Evolutionary conservation across 352 stramenopile genomes (phyloP).

Genomic region (Phytophthora idaei): DNA sequence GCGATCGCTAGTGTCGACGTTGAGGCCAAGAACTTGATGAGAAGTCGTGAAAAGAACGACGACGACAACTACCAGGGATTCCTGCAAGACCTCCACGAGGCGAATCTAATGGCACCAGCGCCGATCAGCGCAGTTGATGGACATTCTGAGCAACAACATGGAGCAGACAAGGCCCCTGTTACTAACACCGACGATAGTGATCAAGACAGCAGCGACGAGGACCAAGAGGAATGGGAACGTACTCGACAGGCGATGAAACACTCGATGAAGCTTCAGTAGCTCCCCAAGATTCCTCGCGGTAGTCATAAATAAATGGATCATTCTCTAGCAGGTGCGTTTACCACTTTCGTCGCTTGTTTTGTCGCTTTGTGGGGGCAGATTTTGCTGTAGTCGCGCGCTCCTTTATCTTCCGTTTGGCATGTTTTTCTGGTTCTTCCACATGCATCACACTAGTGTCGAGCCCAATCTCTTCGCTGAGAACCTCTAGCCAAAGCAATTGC

Average conservation of each 20-base stretch:
- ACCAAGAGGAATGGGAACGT: conserved; percentile 46
- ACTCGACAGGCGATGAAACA: conserved; percentile 39
- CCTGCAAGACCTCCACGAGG: conserved; percentile 58
- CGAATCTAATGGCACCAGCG: conserved; percentile 46
- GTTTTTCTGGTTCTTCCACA: conserved; percentile 71
- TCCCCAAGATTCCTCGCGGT: neutral
- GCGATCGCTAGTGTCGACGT: conserved; percentile 47
- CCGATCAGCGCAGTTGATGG: conserved; percentile 10
- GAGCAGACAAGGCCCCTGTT: neutral
- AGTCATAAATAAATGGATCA: conserved; percentile 3
- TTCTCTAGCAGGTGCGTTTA: neutral
- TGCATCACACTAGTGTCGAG: conserved; percentile 71
- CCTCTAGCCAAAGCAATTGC: conserved; percentile 77
- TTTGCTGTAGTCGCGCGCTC: conserved; percentile 14
- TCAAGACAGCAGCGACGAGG: conserved; percentile 23
- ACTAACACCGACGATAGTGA: conserved; percentile 15
- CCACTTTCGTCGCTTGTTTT: conserved; percentile 26
- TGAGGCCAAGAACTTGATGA: conserved; percentile 61
- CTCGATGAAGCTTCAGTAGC: conserved; percentile 21
- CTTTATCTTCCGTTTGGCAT: conserved; percentile 41
- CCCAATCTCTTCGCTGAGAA: conserved; percentile 63
- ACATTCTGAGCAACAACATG: conserved; percentile 6
- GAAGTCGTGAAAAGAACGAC: conserved; percentile 43
- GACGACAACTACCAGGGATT: conserved; percentile 83
- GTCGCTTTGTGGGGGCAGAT: conserved; percentile 11